These are phyloP conservation scores for Silene latifolia DNA, from an alignment of 148 eudicot genomes.

Conservation along the genomic window DNA sequence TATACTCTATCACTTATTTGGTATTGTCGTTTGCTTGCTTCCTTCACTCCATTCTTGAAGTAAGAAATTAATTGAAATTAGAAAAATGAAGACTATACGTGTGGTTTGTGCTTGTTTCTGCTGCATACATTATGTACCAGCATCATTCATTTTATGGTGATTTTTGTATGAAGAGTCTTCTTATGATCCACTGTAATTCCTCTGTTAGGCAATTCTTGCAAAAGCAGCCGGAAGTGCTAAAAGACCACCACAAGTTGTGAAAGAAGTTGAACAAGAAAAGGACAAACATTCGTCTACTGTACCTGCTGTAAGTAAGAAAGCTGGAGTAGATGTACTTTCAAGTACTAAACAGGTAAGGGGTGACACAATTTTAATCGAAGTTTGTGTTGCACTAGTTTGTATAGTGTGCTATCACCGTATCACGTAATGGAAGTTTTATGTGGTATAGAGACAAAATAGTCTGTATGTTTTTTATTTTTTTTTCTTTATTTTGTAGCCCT, in stretches of 20 bases:
- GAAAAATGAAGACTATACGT: neutral
- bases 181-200: neutral
- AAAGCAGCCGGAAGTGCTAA: slow-evolving; percentile 50
- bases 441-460: neutral
- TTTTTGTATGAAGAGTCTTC: neutral
- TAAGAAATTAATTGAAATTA: neutral
- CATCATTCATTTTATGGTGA: neutral
- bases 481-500: neutral
- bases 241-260: slow-evolving; percentile 35
- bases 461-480: neutral
- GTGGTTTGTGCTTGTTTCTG: neutral
- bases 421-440: neutral
- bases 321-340: slow-evolving; percentile 33
- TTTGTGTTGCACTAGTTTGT: neutral
- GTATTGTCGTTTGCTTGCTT: too few relatives aligned
- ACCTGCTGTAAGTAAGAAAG: slow-evolving; percentile 40
- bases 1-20: too few relatives aligned
- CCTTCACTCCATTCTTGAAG: too few relatives aligned
- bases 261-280: slow-evolving; percentile 36
- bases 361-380: neutral
- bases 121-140: neutral
- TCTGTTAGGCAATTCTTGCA: slow-evolving; percentile 60
- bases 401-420: neutral
- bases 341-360: slow-evolving; percentile 31
- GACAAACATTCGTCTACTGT: slow-evolving; percentile 28